A percentile compares a stretch with the other conserved stretches of the same genome.
phyloP scores from a whole-genome alignment of 208 protist genomes.

The Crithidia thermophila region DNA sequence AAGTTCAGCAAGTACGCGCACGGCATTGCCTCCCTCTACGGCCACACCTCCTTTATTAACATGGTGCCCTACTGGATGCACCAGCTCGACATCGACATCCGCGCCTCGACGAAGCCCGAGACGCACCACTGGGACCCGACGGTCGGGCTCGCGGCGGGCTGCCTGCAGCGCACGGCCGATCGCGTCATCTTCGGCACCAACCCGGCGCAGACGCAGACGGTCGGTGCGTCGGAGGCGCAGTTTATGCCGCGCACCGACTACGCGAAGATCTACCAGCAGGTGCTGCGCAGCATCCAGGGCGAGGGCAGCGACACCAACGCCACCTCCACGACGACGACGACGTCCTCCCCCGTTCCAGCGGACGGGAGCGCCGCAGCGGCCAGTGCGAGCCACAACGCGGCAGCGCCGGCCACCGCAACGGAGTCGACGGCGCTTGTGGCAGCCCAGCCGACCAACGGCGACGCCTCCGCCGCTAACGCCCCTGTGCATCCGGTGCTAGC shows the following conservation, averaged over 20 bases:
- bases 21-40: conserved; percentile 88
- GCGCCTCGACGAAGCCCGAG: conserved; percentile 87
- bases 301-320: neutral
- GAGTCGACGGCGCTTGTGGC: neutral
- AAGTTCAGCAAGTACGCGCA: conserved; percentile 93
- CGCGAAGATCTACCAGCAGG: conserved; percentile 69
- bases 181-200: conserved; percentile 78
- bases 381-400: neutral
- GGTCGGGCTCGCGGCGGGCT: conserved; percentile 72
- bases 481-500: conserved; percentile 4
- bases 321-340: neutral
- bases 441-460: neutral
- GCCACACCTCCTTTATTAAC: conserved; percentile 83
- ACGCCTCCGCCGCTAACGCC: neutral
- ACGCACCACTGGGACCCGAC: conserved; percentile 84
- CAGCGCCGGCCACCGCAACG: neutral
- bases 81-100: conserved; percentile 88
- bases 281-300: conserved; percentile 41
- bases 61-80: conserved; percentile 93
- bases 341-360: neutral
- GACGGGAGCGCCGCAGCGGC: neutral
- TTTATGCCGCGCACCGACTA: conserved; percentile 85
- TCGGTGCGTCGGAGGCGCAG: conserved; percentile 81
- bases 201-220: conserved; percentile 77
- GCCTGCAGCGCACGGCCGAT: conserved; percentile 79